phyloP scores from a whole-genome alignment of 2,329 filamentous ascomycete genomes.

The Colletotrichum higginsianum region DNA sequence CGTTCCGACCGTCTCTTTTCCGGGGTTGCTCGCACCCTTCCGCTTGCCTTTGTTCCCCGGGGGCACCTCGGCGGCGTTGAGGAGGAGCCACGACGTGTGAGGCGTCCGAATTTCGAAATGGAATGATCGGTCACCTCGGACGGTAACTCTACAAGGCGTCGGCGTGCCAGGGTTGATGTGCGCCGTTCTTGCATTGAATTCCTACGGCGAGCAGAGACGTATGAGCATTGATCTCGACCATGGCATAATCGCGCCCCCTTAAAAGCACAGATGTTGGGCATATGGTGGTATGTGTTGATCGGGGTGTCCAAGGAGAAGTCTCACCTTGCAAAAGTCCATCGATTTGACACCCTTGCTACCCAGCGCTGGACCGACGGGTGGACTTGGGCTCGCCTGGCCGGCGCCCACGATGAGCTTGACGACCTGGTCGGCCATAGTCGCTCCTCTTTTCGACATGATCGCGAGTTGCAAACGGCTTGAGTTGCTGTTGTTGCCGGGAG shows the following conservation, averaged over 20 bases:
- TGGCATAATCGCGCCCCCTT: constrained; percentile 18
- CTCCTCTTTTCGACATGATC: constrained; percentile 68
- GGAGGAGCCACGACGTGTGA: constrained; percentile 90
- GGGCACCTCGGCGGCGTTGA: constrained; percentile 85
- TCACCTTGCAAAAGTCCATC: constrained; percentile 99
- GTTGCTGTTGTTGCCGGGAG: not conserved
- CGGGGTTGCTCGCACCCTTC: constrained; percentile 82
- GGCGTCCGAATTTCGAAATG: constrained; percentile 94
- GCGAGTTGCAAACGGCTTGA: constrained; percentile 40
- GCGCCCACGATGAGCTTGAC: constrained; percentile 99
- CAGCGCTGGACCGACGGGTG: constrained; percentile 94
- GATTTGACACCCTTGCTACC: constrained; percentile 98
- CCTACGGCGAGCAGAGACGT: constrained; percentile 65
- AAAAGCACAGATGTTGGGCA: constrained; percentile 34
- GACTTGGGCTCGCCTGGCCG: constrained; percentile 93
- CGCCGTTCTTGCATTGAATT: constrained; percentile 95
- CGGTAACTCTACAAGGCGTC: constrained; percentile 90
- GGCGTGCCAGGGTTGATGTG: constrained; percentile 88
- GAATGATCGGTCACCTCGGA: constrained; percentile 94
- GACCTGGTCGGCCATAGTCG: constrained; percentile 74
- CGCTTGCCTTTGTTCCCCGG: constrained; percentile 81
- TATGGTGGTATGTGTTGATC: constrained; percentile 37
- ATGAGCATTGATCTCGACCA: constrained; percentile 42
- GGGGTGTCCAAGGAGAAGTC: constrained; percentile 38
- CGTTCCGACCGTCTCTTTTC: constrained; percentile 83